Evolutionary conservation across 1,284 basidiomycete species (phyloP), one percentile per base, ranked within the genome.

Genomic region (Chalciporus sp.): DNA sequence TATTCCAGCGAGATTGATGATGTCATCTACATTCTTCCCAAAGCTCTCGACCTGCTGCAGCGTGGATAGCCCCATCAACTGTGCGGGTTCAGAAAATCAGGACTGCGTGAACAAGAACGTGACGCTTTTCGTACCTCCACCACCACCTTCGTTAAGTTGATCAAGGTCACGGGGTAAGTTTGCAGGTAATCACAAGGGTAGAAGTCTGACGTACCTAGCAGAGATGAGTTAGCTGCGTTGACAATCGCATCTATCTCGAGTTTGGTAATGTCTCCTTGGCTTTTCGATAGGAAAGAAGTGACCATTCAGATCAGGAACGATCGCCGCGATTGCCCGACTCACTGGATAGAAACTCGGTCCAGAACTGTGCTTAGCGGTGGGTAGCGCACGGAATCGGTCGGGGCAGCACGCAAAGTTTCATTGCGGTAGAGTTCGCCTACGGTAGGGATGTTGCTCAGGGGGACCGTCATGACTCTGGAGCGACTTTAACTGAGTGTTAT

Each of bases 51-150:
- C 95, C 95, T 3, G 95, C 95, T 4, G 92, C 93, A 4, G 74
- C 69, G 71, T 98, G 95, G 45, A 95, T 94, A 2, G 90, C 90
- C 3, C 92, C 92, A 66, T 94, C 91, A 31, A 94, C 91, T 89
- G 60, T 8, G 44, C 57, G 28, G 61, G 27, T 39, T 10, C n/a
- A 51, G 26, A n/a, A 53, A 31, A 8, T 44, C 31, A 23, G 29
- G 23, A 16, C 19, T 11, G 4, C 7, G 19, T 7, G 8, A 9
- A 19, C 17, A 46, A 41, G 3, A 54, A 51, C 23, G 19, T 4
- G 29, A 4, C 6, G 17, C n/a, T 2, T 66, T 76, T 35, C 56
- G 56, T 61, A 87, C 87, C 86, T 68, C 88, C 88, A 1, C 87
- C 85, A 6, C 87, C 87, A 42, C 86, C 87, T 88, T 54, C 10